Evolutionary conservation across 441 rosid genomes (phyloP).

Genomic region (Jatropha multifida): DNA sequence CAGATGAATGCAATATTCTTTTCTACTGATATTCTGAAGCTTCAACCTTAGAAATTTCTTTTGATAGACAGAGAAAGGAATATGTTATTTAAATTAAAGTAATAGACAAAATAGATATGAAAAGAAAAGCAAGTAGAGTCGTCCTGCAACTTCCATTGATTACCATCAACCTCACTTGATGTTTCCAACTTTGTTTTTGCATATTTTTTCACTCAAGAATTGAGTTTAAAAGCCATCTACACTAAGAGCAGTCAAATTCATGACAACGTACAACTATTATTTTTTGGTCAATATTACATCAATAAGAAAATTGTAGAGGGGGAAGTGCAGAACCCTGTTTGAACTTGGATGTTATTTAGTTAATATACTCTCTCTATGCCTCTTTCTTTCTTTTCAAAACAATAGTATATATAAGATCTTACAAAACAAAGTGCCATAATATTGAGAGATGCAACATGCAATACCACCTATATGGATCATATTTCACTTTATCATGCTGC

Average conservation of each 20-base stretch:
- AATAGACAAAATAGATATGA: background rate
- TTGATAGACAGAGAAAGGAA: background rate
- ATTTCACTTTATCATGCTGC: constrained; percentile 1
- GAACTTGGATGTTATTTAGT: background rate
- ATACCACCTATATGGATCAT: background rate
- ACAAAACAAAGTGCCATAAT: background rate
- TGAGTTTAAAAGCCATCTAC: background rate
- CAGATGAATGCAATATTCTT: constrained; percentile 2
- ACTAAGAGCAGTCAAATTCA: background rate
- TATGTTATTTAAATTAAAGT: background rate
- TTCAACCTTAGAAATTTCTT: background rate
- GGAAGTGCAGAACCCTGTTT: background rate
- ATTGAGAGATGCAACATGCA: background rate
- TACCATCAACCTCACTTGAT: background rate
- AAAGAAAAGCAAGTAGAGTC: background rate
- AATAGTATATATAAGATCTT: background rate
- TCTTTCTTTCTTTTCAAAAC: background rate
- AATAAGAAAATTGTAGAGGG: background rate
- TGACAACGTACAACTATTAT: background rate
- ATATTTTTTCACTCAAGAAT: background rate
- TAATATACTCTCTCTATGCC: background rate
- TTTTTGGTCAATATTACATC: background rate
- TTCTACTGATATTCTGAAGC: background rate
- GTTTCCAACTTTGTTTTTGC: background rate
- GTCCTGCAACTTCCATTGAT: background rate